Conservation (phyloP, 768 basidiomycete species). For the Kwoniella mangroviensis region DNA sequence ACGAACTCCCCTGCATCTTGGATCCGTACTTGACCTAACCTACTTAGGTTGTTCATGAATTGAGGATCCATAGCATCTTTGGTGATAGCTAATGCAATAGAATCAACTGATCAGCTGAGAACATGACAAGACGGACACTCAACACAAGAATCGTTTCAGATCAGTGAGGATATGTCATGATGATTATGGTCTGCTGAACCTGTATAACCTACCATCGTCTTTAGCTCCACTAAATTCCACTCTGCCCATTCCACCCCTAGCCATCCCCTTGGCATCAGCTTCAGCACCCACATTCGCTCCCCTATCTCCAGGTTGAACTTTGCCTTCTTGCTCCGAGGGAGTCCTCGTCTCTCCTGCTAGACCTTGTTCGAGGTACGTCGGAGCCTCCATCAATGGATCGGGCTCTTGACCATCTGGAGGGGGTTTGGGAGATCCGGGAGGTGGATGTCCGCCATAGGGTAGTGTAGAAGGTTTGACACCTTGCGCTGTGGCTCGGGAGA, state of each 20-base stretch:
- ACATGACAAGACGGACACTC: too few species aligned
- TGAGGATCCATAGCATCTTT: constrained; percentile 55
- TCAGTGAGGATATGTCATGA: too few species aligned
- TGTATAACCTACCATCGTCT: constrained; percentile 47
- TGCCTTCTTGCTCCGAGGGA: neutral
- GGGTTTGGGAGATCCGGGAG: constrained; percentile 4
- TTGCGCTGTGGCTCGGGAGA: neutral
- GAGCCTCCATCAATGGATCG: constrained; percentile 24
- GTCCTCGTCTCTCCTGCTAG: constrained; percentile 30
- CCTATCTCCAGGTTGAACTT: constrained; percentile 1
- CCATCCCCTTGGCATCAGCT: constrained; percentile 11
- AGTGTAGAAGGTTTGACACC: constrained; percentile 9
- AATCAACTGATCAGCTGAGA: neutral
- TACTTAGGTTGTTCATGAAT: constrained; percentile 52
- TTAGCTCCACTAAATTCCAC: constrained; percentile 51
- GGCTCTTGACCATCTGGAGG: constrained; percentile 17
- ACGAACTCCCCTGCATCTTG: constrained; percentile 49
- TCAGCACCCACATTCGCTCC: constrained; percentile 4
- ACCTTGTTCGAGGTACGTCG: constrained; percentile 20
- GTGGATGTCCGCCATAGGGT: constrained; percentile 18
- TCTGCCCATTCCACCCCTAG: constrained; percentile 32
- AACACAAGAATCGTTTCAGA: too few species aligned
- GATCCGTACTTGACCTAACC: constrained; percentile 51
- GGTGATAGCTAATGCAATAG: constrained; percentile 34
- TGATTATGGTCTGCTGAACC: too few species aligned